Evolutionary conservation across 2,329 filamentous ascomycete genomes (phyloP), one percentile per base, ranked within the genome.

Genomic region (Sporothrix schenckii): DNA sequence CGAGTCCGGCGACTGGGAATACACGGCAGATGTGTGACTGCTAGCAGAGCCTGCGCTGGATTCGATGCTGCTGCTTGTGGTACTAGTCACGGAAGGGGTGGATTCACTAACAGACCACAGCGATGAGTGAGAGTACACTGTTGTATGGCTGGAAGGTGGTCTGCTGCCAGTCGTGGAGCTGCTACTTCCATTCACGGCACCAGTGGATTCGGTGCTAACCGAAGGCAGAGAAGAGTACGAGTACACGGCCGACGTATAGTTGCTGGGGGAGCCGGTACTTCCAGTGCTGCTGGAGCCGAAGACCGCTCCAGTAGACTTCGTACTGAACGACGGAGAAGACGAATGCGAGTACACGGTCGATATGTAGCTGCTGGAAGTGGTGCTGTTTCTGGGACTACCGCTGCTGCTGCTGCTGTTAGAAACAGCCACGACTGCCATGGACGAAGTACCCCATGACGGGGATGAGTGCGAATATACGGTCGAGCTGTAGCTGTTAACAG

Each of bases 381-480:
- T 34, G 60, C 41, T 65, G 41, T 13, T 47, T 3, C 41, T 19
- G 5, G 49, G 39, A 2, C 1, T 21, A 24, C 24, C 58, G 52
- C 30, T 24, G 49, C 21, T n/a, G 7, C 9, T 21, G 65, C 65
- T 41, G 65, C 66, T 56, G 65, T 52, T 56, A 13, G 34, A 47
- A 4, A 52, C 24, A 30, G 53, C 34, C 50, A n/a, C 47, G 3
- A 44, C 67, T 13, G 27, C 54, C 1, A 56, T 49, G 9, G 67
- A 53, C 24, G 56, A n/a, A 13, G 24, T 50, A 16, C 14, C 41
- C 21, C 41, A 13, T 34, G 44, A 34, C 14, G 44, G 16, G 9
- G 44, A 19, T 24, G 60, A 65, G 21, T 65, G 60, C 60, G 69
- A 71, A 47, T 70, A 70, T 49, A 41, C n/a, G 61, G 14, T 19